These are phyloP conservation scores for Euphorbia tirucalli DNA, from an alignment of 345 rosid genomes.

Conservation along the genomic window DNA sequence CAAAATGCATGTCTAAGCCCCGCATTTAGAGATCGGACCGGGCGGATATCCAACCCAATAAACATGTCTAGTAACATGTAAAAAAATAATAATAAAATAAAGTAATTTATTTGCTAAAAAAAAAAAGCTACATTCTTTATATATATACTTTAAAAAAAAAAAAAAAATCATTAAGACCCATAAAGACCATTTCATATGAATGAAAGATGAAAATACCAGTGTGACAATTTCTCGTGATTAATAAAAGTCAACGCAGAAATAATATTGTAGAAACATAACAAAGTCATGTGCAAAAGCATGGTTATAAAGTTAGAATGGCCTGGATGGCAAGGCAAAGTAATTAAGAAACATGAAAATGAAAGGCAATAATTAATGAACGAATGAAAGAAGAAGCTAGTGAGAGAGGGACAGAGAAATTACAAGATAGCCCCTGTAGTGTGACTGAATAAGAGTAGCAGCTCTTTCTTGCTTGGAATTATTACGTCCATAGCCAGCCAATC, in stretches of 20 bases:
- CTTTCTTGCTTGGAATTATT: constrained; percentile 55
- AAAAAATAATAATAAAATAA: too few relatives aligned
- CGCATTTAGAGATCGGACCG: too few relatives aligned
- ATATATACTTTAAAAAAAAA: too few relatives aligned
- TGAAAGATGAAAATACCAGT: too few relatives aligned
- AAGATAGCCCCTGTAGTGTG: constrained; percentile 81
- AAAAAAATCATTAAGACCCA: too few relatives aligned
- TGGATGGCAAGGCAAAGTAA: constrained; percentile 15
- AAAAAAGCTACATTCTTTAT: too few relatives aligned
- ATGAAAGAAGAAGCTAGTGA: too few relatives aligned
- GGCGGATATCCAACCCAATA: too few relatives aligned
- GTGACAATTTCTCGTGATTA: background rate
- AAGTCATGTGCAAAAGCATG: background rate
- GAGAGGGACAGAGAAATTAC: constrained; percentile 33
- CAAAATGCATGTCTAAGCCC: too few relatives aligned
- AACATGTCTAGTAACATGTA: too few relatives aligned
- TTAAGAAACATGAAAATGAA: background rate
- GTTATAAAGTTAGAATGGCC: background rate
- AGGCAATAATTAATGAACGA: background rate
- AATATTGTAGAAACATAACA: background rate
- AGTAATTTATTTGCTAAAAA: too few relatives aligned
- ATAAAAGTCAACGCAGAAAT: background rate
- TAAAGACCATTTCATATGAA: too few relatives aligned
- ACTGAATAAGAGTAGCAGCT: constrained; percentile 86
- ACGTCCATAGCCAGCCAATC: constrained; percentile 81